phyloP scores from a whole-genome alignment of 2,329 filamentous ascomycete species.

The Aureobasidium sp. region DNA sequence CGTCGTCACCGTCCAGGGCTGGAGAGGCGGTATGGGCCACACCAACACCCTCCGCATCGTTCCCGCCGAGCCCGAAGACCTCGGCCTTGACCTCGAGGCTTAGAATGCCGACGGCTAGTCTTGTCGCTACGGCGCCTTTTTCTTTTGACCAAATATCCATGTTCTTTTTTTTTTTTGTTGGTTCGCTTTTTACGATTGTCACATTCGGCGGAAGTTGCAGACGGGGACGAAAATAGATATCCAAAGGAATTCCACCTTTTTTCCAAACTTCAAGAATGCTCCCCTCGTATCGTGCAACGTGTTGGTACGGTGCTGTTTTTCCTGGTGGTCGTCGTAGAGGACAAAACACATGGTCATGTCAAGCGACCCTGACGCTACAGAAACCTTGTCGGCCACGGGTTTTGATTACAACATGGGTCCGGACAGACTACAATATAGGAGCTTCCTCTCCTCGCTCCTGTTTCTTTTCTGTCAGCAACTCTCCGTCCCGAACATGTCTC shows the following conservation, averaged over 20 bases:
- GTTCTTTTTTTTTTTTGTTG: not conserved
- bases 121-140: not conserved
- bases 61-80: conserved; percentile 37
- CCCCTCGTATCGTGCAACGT: not conserved
- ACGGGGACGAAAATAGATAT: conserved; percentile 7
- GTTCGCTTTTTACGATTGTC: conserved; percentile 7
- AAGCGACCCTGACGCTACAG: not conserved
- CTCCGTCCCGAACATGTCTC: not conserved
- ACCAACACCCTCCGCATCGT: conserved; percentile 65
- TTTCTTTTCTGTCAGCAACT: not conserved
- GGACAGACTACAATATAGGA: not conserved
- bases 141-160: not conserved
- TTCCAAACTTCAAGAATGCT: not conserved
- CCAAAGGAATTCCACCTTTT: not conserved
- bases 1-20: conserved; percentile 79
- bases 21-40: conserved; percentile 86
- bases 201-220: not conserved
- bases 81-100: conserved; percentile 41
- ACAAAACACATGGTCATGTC: no score
- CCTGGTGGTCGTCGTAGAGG: no score
- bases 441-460: not conserved
- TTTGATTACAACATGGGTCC: not conserved
- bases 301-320: not conserved
- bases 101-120: conserved; percentile 19
- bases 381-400: not conserved